A percentile compares a stretch with the other conserved stretches of the same genome.
Conservation (phyloP, 2,329 filamentous ascomycete genomes). For the Colletotrichum cuscutae region DNA sequence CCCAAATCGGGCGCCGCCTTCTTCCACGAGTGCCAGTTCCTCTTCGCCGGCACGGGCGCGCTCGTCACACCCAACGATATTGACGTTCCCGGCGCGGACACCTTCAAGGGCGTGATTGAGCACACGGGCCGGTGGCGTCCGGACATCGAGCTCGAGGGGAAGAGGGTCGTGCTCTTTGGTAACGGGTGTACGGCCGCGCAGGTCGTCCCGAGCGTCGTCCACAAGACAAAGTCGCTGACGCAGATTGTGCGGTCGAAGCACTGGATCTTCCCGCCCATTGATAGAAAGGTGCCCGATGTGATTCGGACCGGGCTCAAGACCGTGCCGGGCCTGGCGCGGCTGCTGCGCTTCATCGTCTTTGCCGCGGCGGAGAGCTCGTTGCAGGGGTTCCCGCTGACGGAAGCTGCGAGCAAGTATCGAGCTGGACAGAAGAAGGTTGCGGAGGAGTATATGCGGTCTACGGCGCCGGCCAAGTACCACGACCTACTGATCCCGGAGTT, state of each 20-base stretch:
- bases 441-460: constrained; percentile 53
- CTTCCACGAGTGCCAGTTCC: constrained; percentile 51
- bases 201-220: constrained; percentile 57
- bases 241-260: constrained; percentile 54
- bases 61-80: constrained; percentile 47
- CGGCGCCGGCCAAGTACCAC: constrained; percentile 68
- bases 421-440: constrained; percentile 47
- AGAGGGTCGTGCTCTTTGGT: constrained; percentile 63
- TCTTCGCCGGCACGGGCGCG: constrained; percentile 48
- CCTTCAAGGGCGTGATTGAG: constrained; percentile 63
- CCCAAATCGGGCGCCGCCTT: constrained; percentile 37
- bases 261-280: constrained; percentile 52
- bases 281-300: constrained; percentile 35
- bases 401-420: constrained; percentile 40
- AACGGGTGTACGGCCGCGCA: constrained; percentile 66
- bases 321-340: constrained; percentile 57
- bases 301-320: constrained; percentile 49
- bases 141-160: constrained; percentile 57
- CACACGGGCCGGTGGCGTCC: constrained; percentile 67
- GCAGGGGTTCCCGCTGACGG: constrained; percentile 45
- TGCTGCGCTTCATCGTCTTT: constrained; percentile 57
- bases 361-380: constrained; percentile 45
- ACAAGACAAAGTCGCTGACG: constrained; percentile 41
- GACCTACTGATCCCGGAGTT: constrained; percentile 71
- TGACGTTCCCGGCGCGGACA: constrained; percentile 58